Percentiles rank a stretch among this genome's conserved stretches.
These are phyloP conservation scores for Saccharomyces pastorianus DNA, from an alignment of 1,139 yeast species.

Conservation along the genomic window DNA sequence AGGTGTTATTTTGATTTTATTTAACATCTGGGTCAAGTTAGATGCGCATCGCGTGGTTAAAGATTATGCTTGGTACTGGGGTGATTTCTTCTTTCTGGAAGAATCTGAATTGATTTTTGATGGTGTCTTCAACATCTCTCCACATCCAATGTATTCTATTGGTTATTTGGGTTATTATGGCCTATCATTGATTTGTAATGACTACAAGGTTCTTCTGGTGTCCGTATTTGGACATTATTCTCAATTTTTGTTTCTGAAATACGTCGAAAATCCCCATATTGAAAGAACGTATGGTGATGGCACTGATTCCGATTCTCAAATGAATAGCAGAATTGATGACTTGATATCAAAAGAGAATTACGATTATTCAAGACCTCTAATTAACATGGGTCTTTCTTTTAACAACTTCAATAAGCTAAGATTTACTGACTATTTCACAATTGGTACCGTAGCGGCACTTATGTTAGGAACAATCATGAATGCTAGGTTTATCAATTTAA, in stretches of 20 bases:
- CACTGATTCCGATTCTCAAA: conserved; percentile 11
- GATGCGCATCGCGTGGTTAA: conserved; percentile 87
- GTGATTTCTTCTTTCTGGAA: conserved; percentile 38
- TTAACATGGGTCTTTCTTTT: conserved; percentile 37
- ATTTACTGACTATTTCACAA: conserved; percentile 54
- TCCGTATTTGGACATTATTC: conserved; percentile 71
- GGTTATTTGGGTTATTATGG: conserved; percentile 89
- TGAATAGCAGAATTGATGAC: conserved; percentile 28
- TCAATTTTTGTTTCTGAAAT: conserved; percentile 70
- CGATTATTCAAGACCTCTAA: conserved; percentile 49
- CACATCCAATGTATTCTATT: conserved; percentile 90
- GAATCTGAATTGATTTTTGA: conserved; percentile 75
- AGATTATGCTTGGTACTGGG: conserved; percentile 96
- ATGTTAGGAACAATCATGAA: not conserved
- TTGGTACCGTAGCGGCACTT: conserved; percentile 40
- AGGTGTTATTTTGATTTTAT: conserved; percentile 49
- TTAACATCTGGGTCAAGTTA: conserved; percentile 82
- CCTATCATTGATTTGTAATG: conserved; percentile 67
- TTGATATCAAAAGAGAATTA: conserved; percentile 31
- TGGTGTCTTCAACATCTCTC: conserved; percentile 86
- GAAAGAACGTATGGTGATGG: conserved; percentile 59
- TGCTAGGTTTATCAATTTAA: conserved; percentile 3
- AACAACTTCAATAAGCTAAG: conserved; percentile 58
- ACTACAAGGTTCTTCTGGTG: conserved; percentile 62
- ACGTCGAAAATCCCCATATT: conserved; percentile 82